Conservation (phyloP, 228 moss, liverwort and hornwort species). For the Sphagnum magellanicum region DNA sequence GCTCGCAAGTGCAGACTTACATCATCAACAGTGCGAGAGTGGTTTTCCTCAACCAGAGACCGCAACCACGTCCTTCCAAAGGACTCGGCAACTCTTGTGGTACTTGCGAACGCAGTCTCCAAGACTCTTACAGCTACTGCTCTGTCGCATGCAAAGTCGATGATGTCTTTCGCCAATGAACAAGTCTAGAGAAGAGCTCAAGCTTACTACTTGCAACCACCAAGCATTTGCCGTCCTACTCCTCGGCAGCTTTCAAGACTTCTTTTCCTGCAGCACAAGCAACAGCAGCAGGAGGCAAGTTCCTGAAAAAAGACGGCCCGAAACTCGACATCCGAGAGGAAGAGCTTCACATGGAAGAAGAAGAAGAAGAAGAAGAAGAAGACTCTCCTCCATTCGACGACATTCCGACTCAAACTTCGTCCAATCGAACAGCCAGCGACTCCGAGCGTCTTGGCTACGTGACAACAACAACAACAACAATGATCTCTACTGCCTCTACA, state of each 20-base stretch:
- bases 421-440: conserved; percentile 75
- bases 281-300: conserved; percentile 75
- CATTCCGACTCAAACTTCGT: conserved; percentile 65
- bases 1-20: conserved; percentile 88
- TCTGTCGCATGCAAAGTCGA: conserved; percentile 98
- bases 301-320: neutral
- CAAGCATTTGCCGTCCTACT: conserved; percentile 34
- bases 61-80: conserved; percentile 93
- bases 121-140: conserved; percentile 87
- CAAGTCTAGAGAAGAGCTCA: conserved; percentile 22
- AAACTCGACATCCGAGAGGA: too few relatives aligned
- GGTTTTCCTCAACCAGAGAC: conserved; percentile 94
- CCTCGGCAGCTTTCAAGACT: conserved; percentile 4
- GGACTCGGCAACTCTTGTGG: conserved; percentile 93
- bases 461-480: conserved; percentile 25
- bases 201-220: conserved; percentile 66
- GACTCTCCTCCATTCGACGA: conserved; percentile 69
- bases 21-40: conserved; percentile 97
- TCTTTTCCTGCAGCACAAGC: conserved; percentile 77
- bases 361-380: conserved; percentile 76
- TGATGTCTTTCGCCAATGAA: conserved; percentile 64
- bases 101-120: conserved; percentile 87
- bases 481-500: conserved; percentile 70
- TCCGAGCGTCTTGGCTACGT: conserved; percentile 50
- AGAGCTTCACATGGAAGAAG: conserved; percentile 3